Conservation (phyloP, 768 basidiomycete species). For the Xanthoconium stramineum region DNA sequence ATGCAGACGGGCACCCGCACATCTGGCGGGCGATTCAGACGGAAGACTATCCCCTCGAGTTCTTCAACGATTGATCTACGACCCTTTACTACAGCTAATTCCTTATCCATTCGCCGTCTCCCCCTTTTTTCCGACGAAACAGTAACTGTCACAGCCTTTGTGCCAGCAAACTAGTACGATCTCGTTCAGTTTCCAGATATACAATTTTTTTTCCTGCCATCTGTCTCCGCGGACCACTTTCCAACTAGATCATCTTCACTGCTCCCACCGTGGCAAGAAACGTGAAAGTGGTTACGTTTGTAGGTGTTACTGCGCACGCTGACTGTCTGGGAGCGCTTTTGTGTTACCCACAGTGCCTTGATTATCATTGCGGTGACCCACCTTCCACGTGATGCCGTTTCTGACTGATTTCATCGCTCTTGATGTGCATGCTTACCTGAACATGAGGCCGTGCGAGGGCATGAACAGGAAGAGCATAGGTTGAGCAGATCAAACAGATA, state of each 20-base stretch:
- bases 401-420: not conserved
- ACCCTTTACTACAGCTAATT: not conserved
- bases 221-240: constrained; percentile 11
- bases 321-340: constrained; percentile 1
- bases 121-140: constrained; percentile 14
- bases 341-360: not conserved
- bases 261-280: constrained; percentile 10
- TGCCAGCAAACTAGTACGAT: constrained; percentile 8
- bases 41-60: constrained; percentile 46
- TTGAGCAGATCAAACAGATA: too few species aligned
- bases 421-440: not conserved
- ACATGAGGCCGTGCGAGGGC: not conserved
- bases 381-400: constrained; percentile 1
- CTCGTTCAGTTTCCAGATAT: constrained; percentile 2
- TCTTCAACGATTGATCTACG: constrained; percentile 26
- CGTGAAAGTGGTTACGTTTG: constrained; percentile 7
- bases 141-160: constrained; percentile 11
- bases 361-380: not conserved
- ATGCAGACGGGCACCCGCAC: constrained; percentile 46
- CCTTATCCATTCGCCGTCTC: not conserved
- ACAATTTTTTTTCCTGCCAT: not conserved
- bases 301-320: not conserved
- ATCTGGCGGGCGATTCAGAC: constrained; percentile 67
- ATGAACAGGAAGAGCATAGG: not conserved
- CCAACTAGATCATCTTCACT: not conserved